Evolutionary conservation across 495 filamentous ascomycete genomes (phyloP).

Genomic region (Talaromyces stipitatus): DNA sequence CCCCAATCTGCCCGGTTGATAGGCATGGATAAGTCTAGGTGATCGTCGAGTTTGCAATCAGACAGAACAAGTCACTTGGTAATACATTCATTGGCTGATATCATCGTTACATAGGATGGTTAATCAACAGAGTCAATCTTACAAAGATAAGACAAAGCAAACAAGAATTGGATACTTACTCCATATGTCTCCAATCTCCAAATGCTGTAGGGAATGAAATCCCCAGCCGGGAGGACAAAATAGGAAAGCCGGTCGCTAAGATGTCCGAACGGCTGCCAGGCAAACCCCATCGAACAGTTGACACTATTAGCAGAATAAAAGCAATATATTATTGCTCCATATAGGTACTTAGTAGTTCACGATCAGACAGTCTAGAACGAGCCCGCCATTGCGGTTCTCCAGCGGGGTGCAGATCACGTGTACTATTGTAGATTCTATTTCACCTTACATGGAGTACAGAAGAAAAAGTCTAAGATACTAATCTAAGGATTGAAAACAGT

Average conservation of each 20-base stretch:
- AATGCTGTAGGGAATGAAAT: not conserved
- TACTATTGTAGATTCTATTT: not conserved
- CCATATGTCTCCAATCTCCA: not conserved
- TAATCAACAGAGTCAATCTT: not conserved
- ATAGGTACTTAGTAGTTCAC: not conserved
- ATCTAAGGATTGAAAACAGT: no score
- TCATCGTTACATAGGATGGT: not conserved
- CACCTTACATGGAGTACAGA: not conserved
- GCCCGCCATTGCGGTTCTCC: slow-evolving; percentile 5
- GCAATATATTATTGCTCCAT: no score
- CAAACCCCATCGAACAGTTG: not conserved
- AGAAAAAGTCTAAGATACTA: no score
- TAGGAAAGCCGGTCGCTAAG: slow-evolving; percentile 1
- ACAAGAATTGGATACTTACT: not conserved
- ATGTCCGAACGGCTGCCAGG: not conserved
- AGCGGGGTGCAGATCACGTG: slow-evolving; percentile 7
- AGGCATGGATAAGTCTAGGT: not conserved
- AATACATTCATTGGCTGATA: not conserved
- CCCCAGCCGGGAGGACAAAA: not conserved
- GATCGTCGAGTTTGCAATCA: not conserved
- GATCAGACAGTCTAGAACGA: slow-evolving; percentile 4
- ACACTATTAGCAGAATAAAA: no score
- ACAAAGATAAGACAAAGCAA: not conserved
- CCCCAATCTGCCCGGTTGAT: not conserved
- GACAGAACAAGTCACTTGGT: not conserved